These are phyloP conservation scores for Solanum pinnatisectum DNA, from an alignment of 257 asterid species.

Conservation along the genomic window DNA sequence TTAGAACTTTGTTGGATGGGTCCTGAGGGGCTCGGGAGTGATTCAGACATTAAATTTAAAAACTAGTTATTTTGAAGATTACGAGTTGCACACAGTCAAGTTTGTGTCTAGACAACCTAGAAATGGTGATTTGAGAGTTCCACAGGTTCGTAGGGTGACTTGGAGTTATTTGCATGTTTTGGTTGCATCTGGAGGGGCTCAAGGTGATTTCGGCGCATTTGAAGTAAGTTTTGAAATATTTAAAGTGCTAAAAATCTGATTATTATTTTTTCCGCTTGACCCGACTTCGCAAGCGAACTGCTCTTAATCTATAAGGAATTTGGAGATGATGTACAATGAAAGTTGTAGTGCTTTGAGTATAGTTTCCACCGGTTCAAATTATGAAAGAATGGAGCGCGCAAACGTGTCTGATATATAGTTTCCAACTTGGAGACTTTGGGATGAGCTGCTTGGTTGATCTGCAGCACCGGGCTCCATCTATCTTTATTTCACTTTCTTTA, in stretches of 20 bases:
- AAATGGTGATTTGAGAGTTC: neutral
- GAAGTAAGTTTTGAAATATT: neutral
- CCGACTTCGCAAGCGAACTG: neutral
- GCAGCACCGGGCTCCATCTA: neutral
- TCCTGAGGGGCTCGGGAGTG: neutral
- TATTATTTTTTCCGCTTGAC: neutral
- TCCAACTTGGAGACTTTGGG: neutral
- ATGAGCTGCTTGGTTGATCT: neutral
- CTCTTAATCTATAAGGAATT: neutral
- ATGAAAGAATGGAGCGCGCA: neutral
- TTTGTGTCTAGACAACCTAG: neutral
- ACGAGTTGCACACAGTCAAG: neutral
- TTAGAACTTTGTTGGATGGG: neutral
- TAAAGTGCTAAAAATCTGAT: neutral
- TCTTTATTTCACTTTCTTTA: neutral
- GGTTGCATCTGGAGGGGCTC: neutral
- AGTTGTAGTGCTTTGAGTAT: neutral
- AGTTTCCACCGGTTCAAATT: neutral
- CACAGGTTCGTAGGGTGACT: neutral
- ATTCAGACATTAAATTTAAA: neutral
- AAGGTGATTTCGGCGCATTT: neutral
- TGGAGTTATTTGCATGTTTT: neutral
- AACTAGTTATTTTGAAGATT: neutral
- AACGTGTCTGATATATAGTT: neutral
- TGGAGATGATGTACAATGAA: neutral